Base-by-base conservation (phyloP, 345 rosid species). In the Odontarrhena argentea region DNA sequence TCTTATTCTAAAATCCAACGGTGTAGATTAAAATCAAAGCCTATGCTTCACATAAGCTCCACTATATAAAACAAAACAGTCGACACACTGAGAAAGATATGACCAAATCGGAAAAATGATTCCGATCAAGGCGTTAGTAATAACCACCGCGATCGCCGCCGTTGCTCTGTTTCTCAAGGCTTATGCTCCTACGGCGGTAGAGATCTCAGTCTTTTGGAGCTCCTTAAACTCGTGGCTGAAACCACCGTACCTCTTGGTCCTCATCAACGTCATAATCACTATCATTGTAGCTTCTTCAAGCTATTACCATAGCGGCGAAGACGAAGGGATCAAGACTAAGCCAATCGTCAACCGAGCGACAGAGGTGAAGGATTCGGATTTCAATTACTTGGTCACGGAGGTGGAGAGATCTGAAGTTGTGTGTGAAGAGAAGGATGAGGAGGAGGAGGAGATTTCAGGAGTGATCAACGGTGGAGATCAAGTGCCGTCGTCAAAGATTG, bases 251-350 rank as follows among this genome's bases (percentile, higher is more conserved):
- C 77, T 81, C 7, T 86, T 79, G 57, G 28, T 83, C 51, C 6
- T 79, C 55, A 53, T 78, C 65, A 86, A 87, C 55, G 73, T 58
- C 50, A 86, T 90, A 55, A 86, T 87, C 79, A 74, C 83, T 60
- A 67, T 67, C 18, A 81, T 91, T 38, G 80, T 62, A 48, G 85
- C 84, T 30, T 75, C 89, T 37, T 82, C 92, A 1, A 73, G 69
- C 25, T 78, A 76, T 57, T 73, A 66, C 56, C 70, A 35, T 9
- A 68, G 34, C 41, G 73, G 14, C 0, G 58, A 60, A 14, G 70
- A 65, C 2, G 43, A 34, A 24, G 48, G 44, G 11, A 28, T 38
- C 30, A 45, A 25, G 49, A 6, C 35, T 18, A 66, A 36, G 35
- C 52, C 11, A 3, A 55, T 63, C 35, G 9, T 52, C 24, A 34